Base-by-base conservation (phyloP, 805 yeast genomes). In the Ogataea angusta region DNA sequence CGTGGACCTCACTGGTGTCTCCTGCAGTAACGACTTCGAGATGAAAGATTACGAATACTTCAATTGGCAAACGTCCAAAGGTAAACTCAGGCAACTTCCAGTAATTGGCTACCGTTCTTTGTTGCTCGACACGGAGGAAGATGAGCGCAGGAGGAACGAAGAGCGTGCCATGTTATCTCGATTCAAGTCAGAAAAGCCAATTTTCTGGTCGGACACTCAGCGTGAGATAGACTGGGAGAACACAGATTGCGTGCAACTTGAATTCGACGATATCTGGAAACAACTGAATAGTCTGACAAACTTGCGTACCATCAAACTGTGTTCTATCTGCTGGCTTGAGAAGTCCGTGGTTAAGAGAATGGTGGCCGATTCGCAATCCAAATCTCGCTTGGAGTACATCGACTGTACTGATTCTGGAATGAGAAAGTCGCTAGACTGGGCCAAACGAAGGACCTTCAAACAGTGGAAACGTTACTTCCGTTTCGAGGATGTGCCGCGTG, bases 11-110 rank as follows among this genome's bases (percentile, higher is more conserved):
- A 78, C 78, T 5, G 72, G 73, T 34, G 51, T 87, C 6, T 73
- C 84, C 1, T 63, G 86, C 8, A 81, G 86, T 5, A 65, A 69
- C 12, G 96, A 88, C 62, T 87, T 82, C 54, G 72, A 75, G 44
- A 65, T 80, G 33, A 56, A 57, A 10, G 63, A 66, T 35, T 63
- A 66, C 19, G 61, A 53, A 34, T 48, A 63, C 14, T 73, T 70
- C 47, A 66, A 70, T 37, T 57, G 62, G 59, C 40, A 48, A 16
- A 44, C 44, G 5, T 48, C 50, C 8, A 42, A 41, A 26, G 57
- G 61, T 5, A 49, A 40, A 24, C 16, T 48, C 18, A 44, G 35
- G 15, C 30, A 28, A 24, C 34, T 38, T 7, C 43, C 45, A 3
- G 27, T 51, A 5, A 28, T 38, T 28, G 38, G 30, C 16, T 49